Conservation (phyloP, 176 grass and related monocot species). For the Saccharum spontaneum region DNA sequence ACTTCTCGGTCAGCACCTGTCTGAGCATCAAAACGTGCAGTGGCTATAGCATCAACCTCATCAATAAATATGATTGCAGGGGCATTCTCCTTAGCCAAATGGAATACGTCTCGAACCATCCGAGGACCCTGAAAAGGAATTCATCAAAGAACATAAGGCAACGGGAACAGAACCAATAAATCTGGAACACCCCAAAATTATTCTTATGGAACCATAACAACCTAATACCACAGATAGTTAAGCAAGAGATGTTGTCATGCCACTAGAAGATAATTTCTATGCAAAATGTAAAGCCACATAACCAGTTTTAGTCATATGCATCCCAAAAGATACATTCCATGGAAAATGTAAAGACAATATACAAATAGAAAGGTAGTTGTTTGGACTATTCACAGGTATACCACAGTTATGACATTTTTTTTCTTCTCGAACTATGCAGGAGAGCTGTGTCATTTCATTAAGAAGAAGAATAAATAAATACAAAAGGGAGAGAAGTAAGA, state of each 20-base stretch:
- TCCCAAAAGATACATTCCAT: no score
- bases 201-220: background rate
- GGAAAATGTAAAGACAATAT: no score
- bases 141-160: conserved; percentile 5
- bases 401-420: no score
- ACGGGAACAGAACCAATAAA: background rate
- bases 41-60: conserved; percentile 99
- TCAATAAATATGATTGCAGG: conserved; percentile 98
- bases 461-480: no score
- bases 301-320: background rate
- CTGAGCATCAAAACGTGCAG: conserved; percentile 97
- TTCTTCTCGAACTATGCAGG: no score
- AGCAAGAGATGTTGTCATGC: no score
- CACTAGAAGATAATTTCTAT: background rate
- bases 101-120: conserved; percentile 97
- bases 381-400: no score
- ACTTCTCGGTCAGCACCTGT: conserved; percentile 97
- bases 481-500: no score
- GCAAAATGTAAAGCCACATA: background rate
- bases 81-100: conserved; percentile 97
- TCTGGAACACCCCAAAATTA: background rate
- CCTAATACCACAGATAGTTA: background rate
- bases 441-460: no score
- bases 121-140: conserved; percentile 64
- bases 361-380: no score